These are phyloP conservation scores for Ascochyta koolunga DNA, from an alignment of 2,329 filamentous ascomycete species.

Conservation along the genomic window DNA sequence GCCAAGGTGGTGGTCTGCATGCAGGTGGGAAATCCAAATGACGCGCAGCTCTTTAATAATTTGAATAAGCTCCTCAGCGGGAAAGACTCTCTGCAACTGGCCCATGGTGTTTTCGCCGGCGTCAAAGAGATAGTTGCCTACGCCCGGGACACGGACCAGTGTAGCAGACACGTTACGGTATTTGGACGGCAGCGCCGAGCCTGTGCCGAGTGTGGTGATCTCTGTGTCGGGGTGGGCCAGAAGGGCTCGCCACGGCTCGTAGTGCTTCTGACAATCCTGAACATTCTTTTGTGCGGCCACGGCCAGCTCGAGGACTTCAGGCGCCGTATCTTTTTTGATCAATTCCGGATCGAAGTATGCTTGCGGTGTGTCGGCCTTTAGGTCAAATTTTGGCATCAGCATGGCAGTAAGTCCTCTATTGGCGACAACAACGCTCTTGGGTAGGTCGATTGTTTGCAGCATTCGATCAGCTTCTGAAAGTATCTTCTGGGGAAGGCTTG, in stretches of 20 bases:
- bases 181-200: conserved; percentile 87
- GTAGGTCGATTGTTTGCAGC: conserved; percentile 34
- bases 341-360: conserved; percentile 55
- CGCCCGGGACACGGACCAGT: conserved; percentile 79
- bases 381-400: conserved; percentile 54
- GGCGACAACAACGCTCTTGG: conserved; percentile 36
- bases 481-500: conserved; percentile 43
- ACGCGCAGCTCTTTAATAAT: conserved; percentile 78
- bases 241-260: conserved; percentile 64
- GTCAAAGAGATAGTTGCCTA: conserved; percentile 90
- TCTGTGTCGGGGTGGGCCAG: conserved; percentile 79
- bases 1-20: conserved; percentile 95
- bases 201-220: conserved; percentile 86
- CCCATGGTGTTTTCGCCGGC: conserved; percentile 92
- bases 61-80: conserved; percentile 66
- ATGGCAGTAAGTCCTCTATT: conserved; percentile 52
- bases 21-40: conserved; percentile 93
- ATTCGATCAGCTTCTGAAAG: neutral
- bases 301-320: conserved; percentile 62
- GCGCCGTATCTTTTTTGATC: conserved; percentile 51
- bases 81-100: conserved; percentile 78
- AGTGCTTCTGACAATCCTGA: conserved; percentile 49
- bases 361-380: conserved; percentile 31
- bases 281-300: conserved; percentile 48
- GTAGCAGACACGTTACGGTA: conserved; percentile 95